These are phyloP conservation scores for Acacia crassicarpa DNA, from an alignment of 306 rosid genomes.

Conservation along the genomic window DNA sequence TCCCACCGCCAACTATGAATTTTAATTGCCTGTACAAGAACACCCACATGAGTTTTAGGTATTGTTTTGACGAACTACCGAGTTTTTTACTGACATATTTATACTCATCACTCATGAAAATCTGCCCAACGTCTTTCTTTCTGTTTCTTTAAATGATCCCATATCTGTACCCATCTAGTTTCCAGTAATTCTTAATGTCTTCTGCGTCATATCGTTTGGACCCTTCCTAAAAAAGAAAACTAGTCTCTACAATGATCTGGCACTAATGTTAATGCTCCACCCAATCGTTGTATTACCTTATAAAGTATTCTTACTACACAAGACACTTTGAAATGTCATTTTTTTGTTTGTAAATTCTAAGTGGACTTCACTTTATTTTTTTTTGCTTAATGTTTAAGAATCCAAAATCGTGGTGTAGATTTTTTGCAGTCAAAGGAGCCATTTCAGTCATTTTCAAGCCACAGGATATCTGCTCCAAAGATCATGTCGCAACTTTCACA, in stretches of 20 bases:
- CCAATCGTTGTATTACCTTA: slow-evolving; percentile 12
- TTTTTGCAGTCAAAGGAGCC: slow-evolving; percentile 74
- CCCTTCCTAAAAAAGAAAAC: slow-evolving; percentile 24
- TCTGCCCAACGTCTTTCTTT: slow-evolving; percentile 18
- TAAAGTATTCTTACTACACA: slow-evolving; percentile 24
- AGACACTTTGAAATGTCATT: not conserved
- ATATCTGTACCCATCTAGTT: slow-evolving; percentile 11
- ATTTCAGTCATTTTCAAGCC: slow-evolving; percentile 55
- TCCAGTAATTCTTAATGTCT: not conserved
- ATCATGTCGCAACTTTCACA: slow-evolving; percentile 48
- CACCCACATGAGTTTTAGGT: slow-evolving; percentile 10
- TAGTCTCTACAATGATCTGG: slow-evolving; percentile 33
- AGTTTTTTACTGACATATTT: not conserved
- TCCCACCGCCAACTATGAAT: slow-evolving; percentile 27
- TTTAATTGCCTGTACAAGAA: not conserved
- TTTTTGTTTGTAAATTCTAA: slow-evolving; percentile 8
- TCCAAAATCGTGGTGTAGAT: slow-evolving; percentile 43
- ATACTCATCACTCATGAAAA: not conserved
- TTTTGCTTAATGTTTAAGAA: slow-evolving; percentile 22
- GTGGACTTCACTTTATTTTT: slow-evolving; percentile 21
- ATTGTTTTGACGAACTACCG: slow-evolving; percentile 9
- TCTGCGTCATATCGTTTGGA: slow-evolving; percentile 4
- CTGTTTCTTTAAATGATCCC: not conserved
- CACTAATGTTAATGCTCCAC: slow-evolving; percentile 45
- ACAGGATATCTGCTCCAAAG: slow-evolving; percentile 40